phyloP scores from a whole-genome alignment of 805 yeast species.

The Starmera amethionina region DNA sequence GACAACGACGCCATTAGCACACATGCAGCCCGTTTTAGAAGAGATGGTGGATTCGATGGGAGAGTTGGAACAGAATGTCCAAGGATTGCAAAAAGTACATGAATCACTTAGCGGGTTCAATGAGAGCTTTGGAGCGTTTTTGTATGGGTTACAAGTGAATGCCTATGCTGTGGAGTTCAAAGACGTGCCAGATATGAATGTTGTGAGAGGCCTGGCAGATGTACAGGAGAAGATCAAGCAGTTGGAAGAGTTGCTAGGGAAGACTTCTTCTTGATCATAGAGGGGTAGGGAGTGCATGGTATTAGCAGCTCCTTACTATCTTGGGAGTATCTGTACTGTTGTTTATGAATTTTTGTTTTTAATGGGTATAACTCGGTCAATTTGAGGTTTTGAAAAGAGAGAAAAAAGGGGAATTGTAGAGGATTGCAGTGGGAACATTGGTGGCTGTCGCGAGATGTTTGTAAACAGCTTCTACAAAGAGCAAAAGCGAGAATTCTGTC shows the following conservation, averaged over 20 bases:
- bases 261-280: too few relatives aligned
- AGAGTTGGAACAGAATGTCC: constrained; percentile 50
- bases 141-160: constrained; percentile 74
- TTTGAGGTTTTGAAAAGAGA: too few relatives aligned
- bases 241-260: constrained; percentile 10
- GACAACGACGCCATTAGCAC: constrained; percentile 34
- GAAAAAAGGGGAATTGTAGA: too few relatives aligned
- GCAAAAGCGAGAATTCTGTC: too few relatives aligned
- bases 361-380: too few relatives aligned
- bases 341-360: too few relatives aligned
- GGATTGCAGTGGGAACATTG: too few relatives aligned
- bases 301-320: too few relatives aligned
- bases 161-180: constrained; percentile 80
- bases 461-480: too few relatives aligned
- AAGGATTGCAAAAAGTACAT: constrained; percentile 49
- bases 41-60: constrained; percentile 38
- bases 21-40: constrained; percentile 30
- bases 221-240: constrained; percentile 10
- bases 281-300: too few relatives aligned
- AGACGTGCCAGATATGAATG: constrained; percentile 11
- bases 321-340: too few relatives aligned
- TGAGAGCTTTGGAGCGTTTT: constrained; percentile 67
- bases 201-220: constrained; percentile 7
- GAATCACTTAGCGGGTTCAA: constrained; percentile 56
- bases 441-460: too few relatives aligned